Conservation (phyloP, 371 early-diverging fungal species). For the Mucor irregularis region DNA sequence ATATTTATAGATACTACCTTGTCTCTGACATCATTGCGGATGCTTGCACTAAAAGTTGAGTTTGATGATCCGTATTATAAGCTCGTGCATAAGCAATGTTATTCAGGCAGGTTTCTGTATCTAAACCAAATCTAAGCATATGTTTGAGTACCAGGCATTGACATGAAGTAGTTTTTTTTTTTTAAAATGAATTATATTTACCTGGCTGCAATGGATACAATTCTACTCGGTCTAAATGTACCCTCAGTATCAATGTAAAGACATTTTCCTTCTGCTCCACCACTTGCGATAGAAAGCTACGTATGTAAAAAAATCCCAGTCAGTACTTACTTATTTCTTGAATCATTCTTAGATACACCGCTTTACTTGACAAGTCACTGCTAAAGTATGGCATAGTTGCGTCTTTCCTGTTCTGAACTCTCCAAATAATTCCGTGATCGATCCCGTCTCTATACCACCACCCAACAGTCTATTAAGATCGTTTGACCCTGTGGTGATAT, state of each 20-base stretch:
- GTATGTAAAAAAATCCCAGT: too few relatives aligned
- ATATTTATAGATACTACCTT: constrained; percentile 20
- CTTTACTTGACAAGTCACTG: constrained; percentile 96
- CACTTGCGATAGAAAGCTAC: constrained; percentile 81
- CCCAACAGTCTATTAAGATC: constrained; percentile 95
- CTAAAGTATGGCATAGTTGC: constrained; percentile 96
- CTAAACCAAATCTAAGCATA: constrained; percentile 68
- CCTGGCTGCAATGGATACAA: constrained; percentile 91
- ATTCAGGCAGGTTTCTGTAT: constrained; percentile 89
- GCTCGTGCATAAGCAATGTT: constrained; percentile 98
- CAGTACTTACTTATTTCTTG: too few relatives aligned
- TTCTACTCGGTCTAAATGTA: constrained; percentile 96
- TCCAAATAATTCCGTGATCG: constrained; percentile 98
- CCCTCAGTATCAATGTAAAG: constrained; percentile 99
- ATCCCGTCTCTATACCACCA: constrained; percentile 97
- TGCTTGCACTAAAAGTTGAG: constrained; percentile 88
- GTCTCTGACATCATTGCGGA: constrained; percentile 97
- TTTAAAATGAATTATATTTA: constrained; percentile 1
- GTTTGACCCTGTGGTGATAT: constrained; percentile 91
- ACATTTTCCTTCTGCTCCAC: constrained; percentile 97
- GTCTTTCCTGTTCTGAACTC: constrained; percentile 99
- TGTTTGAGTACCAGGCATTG: too few relatives aligned
- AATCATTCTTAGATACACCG: too few relatives aligned
- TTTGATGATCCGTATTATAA: constrained; percentile 98
- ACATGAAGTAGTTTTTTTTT: not conserved